These are phyloP conservation scores for Bothriochloa decipiens DNA, from an alignment of 176 grass and related monocot genomes.

Conservation along the genomic window DNA sequence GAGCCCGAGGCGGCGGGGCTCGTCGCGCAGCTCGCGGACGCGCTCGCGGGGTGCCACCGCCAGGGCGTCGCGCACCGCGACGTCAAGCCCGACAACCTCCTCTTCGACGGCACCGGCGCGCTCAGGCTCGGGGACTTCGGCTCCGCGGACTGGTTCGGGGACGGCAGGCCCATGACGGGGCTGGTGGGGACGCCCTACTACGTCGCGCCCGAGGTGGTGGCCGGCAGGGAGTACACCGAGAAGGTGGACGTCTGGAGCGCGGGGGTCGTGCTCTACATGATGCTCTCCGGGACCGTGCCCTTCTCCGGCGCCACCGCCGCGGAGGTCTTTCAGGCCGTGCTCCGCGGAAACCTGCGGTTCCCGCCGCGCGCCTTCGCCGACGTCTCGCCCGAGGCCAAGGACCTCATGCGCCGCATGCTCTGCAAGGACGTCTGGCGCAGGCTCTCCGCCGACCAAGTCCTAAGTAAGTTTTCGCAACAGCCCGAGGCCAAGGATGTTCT, in stretches of 20 bases:
- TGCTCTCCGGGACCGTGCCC: slow-evolving; percentile 63
- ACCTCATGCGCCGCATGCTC: slow-evolving; percentile 79
- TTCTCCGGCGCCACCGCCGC: slow-evolving; percentile 62
- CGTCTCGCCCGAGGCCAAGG: slow-evolving; percentile 76
- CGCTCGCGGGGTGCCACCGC: slow-evolving; percentile 60
- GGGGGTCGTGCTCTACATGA: slow-evolving; percentile 77
- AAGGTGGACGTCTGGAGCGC: slow-evolving; percentile 96
- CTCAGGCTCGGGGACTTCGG: slow-evolving; percentile 79
- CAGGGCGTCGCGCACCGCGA: slow-evolving; percentile 83
- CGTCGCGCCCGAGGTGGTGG: slow-evolving; percentile 80
- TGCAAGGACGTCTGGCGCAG: slow-evolving; percentile 70
- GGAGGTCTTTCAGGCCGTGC: slow-evolving; percentile 69
- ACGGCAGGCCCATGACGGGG: slow-evolving; percentile 55
- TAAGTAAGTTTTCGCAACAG: slow-evolving; percentile 26
- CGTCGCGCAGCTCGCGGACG: slow-evolving; percentile 38
- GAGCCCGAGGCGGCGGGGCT: slow-evolving; percentile 70
- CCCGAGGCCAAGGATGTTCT: too few relatives aligned
- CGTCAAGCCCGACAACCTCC: slow-evolving; percentile 82
- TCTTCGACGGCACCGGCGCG: slow-evolving; percentile 60
- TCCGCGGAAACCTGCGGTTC: slow-evolving; percentile 63
- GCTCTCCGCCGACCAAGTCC: slow-evolving; percentile 77
- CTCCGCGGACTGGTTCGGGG: slow-evolving; percentile 74
- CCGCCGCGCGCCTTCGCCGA: slow-evolving; percentile 57
- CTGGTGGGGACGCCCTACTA: slow-evolving; percentile 80
- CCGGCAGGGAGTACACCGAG: slow-evolving; percentile 59